Evolutionary conservation across 805 yeast genomes (phyloP).

Genomic region (Tetrapisispora taiwanensis): DNA sequence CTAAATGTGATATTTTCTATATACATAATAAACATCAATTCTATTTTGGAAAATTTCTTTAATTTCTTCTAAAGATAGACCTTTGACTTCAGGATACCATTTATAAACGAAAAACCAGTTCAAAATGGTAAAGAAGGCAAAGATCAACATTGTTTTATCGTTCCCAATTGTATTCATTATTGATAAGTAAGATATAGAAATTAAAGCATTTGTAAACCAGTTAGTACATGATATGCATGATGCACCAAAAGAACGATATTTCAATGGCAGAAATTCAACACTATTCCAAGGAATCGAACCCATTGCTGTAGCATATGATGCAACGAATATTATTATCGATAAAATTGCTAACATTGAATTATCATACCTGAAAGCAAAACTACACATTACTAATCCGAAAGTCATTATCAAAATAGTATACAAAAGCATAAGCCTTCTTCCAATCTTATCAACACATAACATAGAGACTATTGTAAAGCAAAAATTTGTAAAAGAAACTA

Average conservation of each 20-base stretch:
- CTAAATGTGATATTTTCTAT: slow-evolving; percentile 22
- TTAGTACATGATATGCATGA: slow-evolving; percentile 35
- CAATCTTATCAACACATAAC: slow-evolving; percentile 40
- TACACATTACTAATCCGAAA: slow-evolving; percentile 27
- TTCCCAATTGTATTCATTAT: slow-evolving; percentile 25
- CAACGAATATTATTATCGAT: slow-evolving; percentile 31
- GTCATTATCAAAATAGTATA: slow-evolving; percentile 34
- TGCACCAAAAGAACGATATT: slow-evolving; percentile 34
- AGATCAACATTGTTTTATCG: slow-evolving; percentile 28
- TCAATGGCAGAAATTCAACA: slow-evolving; percentile 36
- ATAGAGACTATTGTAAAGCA: slow-evolving; percentile 45
- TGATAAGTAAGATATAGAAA: slow-evolving; percentile 31
- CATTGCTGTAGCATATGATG: slow-evolving; percentile 35
- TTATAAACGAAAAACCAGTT: slow-evolving; percentile 33
- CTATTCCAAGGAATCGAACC: slow-evolving; percentile 39
- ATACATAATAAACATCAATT: slow-evolving; percentile 30
- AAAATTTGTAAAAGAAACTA: slow-evolving; percentile 47
- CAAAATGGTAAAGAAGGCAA: slow-evolving; percentile 26
- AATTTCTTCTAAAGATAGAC: slow-evolving; percentile 35
- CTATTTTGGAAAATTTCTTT: slow-evolving; percentile 33
- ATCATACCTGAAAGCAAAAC: slow-evolving; percentile 22
- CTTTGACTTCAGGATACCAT: slow-evolving; percentile 38
- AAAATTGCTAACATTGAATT: slow-evolving; percentile 18
- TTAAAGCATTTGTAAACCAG: slow-evolving; percentile 33
- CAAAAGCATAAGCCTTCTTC: slow-evolving; percentile 37